Evolutionary conservation across 2,329 filamentous ascomycete species (phyloP), one percentile per base, ranked within the genome.

Genomic region (Pseudogymnoascus sp.): DNA sequence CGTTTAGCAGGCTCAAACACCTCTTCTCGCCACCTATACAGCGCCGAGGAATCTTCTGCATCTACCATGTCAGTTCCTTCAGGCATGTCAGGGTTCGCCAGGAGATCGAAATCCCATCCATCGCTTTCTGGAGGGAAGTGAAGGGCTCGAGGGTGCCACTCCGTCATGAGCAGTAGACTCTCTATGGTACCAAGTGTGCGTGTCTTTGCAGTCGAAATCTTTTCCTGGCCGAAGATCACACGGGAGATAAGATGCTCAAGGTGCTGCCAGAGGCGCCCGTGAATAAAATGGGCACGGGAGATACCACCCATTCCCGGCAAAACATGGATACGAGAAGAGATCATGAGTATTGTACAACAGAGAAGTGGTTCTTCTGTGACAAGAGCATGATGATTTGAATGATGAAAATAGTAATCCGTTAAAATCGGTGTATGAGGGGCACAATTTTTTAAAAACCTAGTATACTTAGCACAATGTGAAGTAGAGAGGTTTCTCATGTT

Each of bases 61-160:
- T 68, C 75, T 57, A 65, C 71, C 45, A 66, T 74, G 31, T 74
- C 72, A 7, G 73, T 73, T 0, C 74, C 47, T 14, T 62, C 60
- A 1, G 16, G 73, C 2, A 75, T 75, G 62, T 78, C 76, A 18
- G 76, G 72, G 16, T 73, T 70, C 6, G 73, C 76, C 45, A 81
- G 76, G 4, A 82, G 69, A 63, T 81, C 79, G n/a, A 78, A 80
- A 66, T 84, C 81, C 81, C 80, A 83, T 0, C 81, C 81, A 67
- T 84, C 80, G 4, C 75, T 77, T 39, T 78, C 79, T 0, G 80
- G 81, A 0, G 81, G 81, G 26, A 83, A 80, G 66, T 83, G 80
- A 0, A 84, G 72, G 4, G 80, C 79, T 16, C 81, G 77, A 1
- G 82, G 81, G 66, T 83, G 80, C 82, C 82, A 84, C 69, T 84